Base-by-base conservation (phyloP, 2,329 filamentous ascomycete species). In the Monilinia vaccinii-corymbosi region DNA sequence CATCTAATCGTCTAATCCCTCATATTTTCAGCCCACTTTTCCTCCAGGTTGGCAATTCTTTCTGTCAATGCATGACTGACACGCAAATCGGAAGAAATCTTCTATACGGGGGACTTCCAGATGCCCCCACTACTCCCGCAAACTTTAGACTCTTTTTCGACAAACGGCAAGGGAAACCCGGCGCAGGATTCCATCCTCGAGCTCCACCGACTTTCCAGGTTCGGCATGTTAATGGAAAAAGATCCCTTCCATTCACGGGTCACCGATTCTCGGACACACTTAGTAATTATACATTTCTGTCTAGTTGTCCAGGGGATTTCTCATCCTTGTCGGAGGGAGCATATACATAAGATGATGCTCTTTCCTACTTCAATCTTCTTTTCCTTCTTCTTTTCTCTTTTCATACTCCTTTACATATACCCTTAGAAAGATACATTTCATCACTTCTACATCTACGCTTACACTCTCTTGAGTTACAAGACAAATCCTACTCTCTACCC, bases 261-360 rank as follows among this genome's bases (percentile, higher is more conserved):
- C 56, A 58, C 36, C 56, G 25, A 31, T 44, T 28, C 36, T 58
- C 47, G 56, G 47, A 52, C 47, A 45, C 52, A 44, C 32, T 53
- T 53, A 42, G 50, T 16, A n/a, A n/a, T n/a, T n/a, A 32, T 32
- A 53, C 18, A 31, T 53, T 42, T 53, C 8, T 32, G n/a, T 44
- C 28, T 23, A 44, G 36, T 23, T 18, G 31, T 42, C 32, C 18
- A 53, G 11, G 38, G 36, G 50, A 23, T 44, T 31, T 28, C 25
- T 31, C 50, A 44, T 53, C 38, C 32, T 8, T 42, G 21, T 32
- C 44, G 11, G 18, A 42, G 50, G 36, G 4, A 53, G 36, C 7
- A 53, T 53, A 53, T 53, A 53, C 50, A 53, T 53, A 53, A 53
- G 50, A 31, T 32, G 50, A 31, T 32, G 44, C 25, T 44, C 50